Evolutionary conservation across 352 stramenopile species (phyloP).

Genomic region (Phytophthora fragariae): DNA sequence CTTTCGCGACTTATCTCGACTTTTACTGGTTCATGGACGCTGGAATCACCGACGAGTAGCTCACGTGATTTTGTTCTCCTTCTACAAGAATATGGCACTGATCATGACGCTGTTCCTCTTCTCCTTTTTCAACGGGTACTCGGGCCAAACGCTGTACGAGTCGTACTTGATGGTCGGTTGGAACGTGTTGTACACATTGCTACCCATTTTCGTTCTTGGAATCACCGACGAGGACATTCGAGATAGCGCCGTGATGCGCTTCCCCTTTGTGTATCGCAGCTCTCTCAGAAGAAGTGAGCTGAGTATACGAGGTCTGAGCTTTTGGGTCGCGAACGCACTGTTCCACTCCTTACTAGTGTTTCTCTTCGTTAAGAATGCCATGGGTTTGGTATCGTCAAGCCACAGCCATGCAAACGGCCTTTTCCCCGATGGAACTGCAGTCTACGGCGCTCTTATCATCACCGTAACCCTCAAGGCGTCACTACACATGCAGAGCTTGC

Average conservation of each 20-base stretch:
- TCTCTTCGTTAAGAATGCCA: conserved; percentile 61
- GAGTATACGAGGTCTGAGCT: conserved; percentile 59
- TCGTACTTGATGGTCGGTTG: conserved; percentile 93
- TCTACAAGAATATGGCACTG: conserved; percentile 94
- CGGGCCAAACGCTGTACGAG: conserved; percentile 89
- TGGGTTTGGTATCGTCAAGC: conserved; percentile 49
- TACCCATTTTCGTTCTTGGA: conserved; percentile 93
- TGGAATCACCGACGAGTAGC: conserved; percentile 89
- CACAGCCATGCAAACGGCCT: conserved; percentile 65
- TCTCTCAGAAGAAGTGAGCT: conserved; percentile 67
- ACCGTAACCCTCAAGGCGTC: conserved; percentile 79
- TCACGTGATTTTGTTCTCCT: conserved; percentile 86
- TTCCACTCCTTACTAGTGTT: conserved; percentile 80
- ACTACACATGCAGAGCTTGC: conserved; percentile 77
- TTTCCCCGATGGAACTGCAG: conserved; percentile 75
- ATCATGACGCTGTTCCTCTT: conserved; percentile 95
- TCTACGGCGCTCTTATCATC: conserved; percentile 85
- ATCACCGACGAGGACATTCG: conserved; percentile 88
- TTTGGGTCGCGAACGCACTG: conserved; percentile 81
- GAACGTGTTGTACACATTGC: conserved; percentile 95
- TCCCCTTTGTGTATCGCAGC: conserved; percentile 85
- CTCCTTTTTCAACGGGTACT: conserved; percentile 91
- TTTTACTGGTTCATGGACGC: conserved; percentile 84
- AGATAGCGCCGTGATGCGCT: conserved; percentile 69
- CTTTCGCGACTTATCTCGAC: conserved; percentile 78